phyloP scores from a whole-genome alignment of 495 filamentous ascomycete genomes.

The Penicillium cinerascens region DNA sequence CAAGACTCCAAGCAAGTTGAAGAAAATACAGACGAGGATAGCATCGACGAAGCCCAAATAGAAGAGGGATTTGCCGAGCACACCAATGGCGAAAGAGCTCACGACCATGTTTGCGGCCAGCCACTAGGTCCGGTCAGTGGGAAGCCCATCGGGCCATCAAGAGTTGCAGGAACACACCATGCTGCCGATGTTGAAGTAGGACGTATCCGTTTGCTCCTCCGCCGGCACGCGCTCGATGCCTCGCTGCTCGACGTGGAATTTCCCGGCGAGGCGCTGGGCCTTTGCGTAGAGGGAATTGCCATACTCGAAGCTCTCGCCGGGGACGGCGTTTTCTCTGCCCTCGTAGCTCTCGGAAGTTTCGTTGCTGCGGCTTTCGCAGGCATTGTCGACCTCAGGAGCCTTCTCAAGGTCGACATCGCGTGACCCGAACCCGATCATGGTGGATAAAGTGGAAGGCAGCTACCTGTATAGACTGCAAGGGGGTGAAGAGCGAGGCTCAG shows the following conservation, averaged over 20 bases:
- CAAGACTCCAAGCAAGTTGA: slow-evolving; percentile 71
- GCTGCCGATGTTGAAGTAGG: slow-evolving; percentile 65
- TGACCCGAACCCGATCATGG: slow-evolving; percentile 22
- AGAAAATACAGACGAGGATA: slow-evolving; percentile 72
- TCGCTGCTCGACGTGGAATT: slow-evolving; percentile 69
- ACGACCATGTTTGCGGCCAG: slow-evolving; percentile 81
- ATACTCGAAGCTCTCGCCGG: slow-evolving; percentile 58
- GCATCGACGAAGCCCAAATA: slow-evolving; percentile 70
- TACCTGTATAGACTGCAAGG: slow-evolving; percentile 3
- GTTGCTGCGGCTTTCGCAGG: slow-evolving; percentile 28
- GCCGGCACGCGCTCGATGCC: slow-evolving; percentile 79
- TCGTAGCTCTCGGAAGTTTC: slow-evolving; percentile 17
- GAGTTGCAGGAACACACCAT: slow-evolving; percentile 59
- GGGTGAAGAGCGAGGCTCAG: slow-evolving; percentile 18
- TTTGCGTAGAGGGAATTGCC: slow-evolving; percentile 62
- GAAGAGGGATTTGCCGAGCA: slow-evolving; percentile 65
- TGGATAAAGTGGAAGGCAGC: neutral
- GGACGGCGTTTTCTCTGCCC: slow-evolving; percentile 52
- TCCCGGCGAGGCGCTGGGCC: slow-evolving; percentile 65
- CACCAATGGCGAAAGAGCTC: slow-evolving; percentile 76
- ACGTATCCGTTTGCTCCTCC: slow-evolving; percentile 65
- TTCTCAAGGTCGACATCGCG: slow-evolving; percentile 40
- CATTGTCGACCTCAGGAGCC: slow-evolving; percentile 29
- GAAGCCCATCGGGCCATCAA: slow-evolving; percentile 6
- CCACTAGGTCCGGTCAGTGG: slow-evolving; percentile 57